Conservation (phyloP, 2,329 filamentous ascomycete species). For the Sclerotinia glacialis region DNA sequence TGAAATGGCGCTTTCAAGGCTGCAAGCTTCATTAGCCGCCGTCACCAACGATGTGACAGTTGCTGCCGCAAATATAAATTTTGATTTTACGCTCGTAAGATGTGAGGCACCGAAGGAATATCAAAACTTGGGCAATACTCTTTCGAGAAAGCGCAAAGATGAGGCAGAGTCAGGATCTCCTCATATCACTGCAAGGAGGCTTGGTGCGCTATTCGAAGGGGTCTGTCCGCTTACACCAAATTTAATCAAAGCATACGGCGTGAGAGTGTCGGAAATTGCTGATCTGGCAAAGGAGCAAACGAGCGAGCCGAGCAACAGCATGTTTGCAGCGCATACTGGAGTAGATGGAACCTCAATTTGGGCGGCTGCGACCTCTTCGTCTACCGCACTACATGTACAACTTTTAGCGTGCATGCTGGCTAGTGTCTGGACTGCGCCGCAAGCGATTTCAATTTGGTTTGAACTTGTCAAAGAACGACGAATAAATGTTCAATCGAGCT, state of each 20-base stretch:
- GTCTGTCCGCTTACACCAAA: conserved; percentile 35
- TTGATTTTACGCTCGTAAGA: conserved; percentile 46
- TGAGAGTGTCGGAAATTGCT: conserved; percentile 26
- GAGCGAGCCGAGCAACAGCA: conserved; percentile 19
- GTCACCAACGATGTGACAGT: conserved; percentile 21
- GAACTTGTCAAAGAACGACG: conserved; percentile 35
- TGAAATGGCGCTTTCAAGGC: not conserved
- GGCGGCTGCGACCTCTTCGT: conserved; percentile 39
- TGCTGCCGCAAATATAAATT: conserved; percentile 36
- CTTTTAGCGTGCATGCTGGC: conserved; percentile 42
- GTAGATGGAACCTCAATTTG: conserved; percentile 38
- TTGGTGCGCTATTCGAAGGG: conserved; percentile 44
- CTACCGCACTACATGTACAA: conserved; percentile 33
- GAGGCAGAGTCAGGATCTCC: conserved; percentile 42
- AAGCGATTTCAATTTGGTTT: conserved; percentile 41
- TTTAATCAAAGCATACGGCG: conserved; percentile 29
- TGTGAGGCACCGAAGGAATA: conserved; percentile 43
- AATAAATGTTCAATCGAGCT: too few relatives aligned
- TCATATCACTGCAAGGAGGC: conserved; percentile 42
- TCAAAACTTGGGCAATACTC: conserved; percentile 32
- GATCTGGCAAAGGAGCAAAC: not conserved
- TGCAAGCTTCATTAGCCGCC: not conserved
- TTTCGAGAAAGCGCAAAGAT: conserved; percentile 38
- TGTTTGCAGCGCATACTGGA: conserved; percentile 34
- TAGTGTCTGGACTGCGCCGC: conserved; percentile 33